These are phyloP conservation scores for Mortierella sp. DNA, from an alignment of 371 early-diverging fungal genomes.

Conservation along the genomic window DNA sequence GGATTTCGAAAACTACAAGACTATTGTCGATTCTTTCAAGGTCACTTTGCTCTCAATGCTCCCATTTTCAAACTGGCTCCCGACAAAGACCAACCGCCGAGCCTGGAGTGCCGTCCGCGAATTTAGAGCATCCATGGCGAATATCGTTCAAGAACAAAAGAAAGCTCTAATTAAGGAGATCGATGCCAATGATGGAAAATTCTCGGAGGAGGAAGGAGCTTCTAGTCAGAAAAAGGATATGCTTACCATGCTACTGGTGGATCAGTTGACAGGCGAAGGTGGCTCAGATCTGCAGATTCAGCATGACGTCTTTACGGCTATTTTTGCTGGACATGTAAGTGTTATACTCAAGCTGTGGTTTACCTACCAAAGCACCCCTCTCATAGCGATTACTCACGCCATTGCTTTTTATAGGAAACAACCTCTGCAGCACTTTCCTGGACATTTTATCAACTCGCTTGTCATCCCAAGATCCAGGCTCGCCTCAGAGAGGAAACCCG, in stretches of 20 bases:
- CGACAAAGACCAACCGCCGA: conserved; percentile 44
- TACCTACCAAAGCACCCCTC: neutral
- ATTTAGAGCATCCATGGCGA: conserved; percentile 31
- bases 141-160: conserved; percentile 32
- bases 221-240: conserved; percentile 51
- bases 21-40: conserved; percentile 51
- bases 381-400: no score
- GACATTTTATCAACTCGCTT: conserved; percentile 67
- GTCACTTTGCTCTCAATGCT: conserved; percentile 33
- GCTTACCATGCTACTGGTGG: conserved; percentile 50
- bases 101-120: conserved; percentile 45
- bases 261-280: conserved; percentile 42
- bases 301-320: conserved; percentile 42
- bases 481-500: conserved; percentile 62
- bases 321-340: conserved; percentile 56
- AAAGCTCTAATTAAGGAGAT: conserved; percentile 35
- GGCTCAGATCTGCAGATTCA: conserved; percentile 36
- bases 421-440: conserved; percentile 67
- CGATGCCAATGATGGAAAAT: conserved; percentile 29
- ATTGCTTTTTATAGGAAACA: conserved; percentile 56
- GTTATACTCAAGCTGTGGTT: no score
- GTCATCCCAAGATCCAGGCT: conserved; percentile 60
- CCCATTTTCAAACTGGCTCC: conserved; percentile 53
- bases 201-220: conserved; percentile 27
- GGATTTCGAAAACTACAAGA: conserved; percentile 52